These are phyloP conservation scores for Phanerodontia chrysosporium DNA, from an alignment of 768 basidiomycete species.

Conservation along the genomic window DNA sequence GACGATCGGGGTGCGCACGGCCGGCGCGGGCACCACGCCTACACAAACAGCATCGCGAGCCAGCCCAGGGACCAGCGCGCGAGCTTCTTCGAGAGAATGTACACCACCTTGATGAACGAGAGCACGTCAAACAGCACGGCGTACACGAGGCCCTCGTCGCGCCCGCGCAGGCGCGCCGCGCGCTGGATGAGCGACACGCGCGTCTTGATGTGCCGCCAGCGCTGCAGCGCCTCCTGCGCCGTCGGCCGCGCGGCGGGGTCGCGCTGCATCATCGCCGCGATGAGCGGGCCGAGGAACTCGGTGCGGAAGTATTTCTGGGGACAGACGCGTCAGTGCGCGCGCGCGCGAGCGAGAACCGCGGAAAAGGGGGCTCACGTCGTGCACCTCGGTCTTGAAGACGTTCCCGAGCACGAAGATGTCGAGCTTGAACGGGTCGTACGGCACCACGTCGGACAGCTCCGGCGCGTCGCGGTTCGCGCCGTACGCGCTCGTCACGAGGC, in stretches of 20 bases:
- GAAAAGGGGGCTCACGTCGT: background rate
- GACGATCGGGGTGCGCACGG: no score
- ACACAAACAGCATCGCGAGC: background rate
- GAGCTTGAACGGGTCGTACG: slow-evolving; percentile 28
- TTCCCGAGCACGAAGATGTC: slow-evolving; percentile 28
- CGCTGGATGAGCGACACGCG: background rate
- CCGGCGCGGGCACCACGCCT: no score
- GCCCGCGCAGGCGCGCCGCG: background rate
- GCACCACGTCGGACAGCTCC: slow-evolving; percentile 17
- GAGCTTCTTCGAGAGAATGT: background rate
- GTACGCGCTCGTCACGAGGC: slow-evolving; percentile 7
- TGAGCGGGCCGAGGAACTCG: slow-evolving; percentile 4
- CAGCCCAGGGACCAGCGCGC: background rate
- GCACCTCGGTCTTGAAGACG: slow-evolving; percentile 13
- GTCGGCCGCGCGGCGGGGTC: background rate
- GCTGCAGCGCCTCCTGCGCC: background rate
- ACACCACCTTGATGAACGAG: background rate
- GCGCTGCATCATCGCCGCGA: slow-evolving; percentile 2
- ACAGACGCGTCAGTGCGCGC: background rate
- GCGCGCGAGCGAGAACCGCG: background rate
- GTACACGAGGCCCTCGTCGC: background rate
- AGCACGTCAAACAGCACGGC: background rate
- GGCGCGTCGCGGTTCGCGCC: slow-evolving; percentile 19
- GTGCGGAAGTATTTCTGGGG: slow-evolving; percentile 3
- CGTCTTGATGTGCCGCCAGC: background rate